phyloP scores from a whole-genome alignment of 2,329 filamentous ascomycete species.

The Geosmithia putterillii region DNA sequence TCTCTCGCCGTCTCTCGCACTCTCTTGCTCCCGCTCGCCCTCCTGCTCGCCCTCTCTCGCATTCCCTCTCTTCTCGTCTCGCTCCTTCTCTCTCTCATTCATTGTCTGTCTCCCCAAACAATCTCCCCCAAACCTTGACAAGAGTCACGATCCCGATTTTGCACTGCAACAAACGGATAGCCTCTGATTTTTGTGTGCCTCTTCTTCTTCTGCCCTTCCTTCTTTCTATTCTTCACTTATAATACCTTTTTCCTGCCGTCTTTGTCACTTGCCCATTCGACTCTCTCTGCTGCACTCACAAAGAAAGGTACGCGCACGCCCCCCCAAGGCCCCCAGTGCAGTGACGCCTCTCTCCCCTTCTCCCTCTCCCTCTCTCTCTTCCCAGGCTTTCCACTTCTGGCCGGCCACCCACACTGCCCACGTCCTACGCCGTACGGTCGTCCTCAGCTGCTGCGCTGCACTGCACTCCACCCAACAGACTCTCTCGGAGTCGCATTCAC shows the following conservation, averaged over 20 bases:
- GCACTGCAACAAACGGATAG: neutral
- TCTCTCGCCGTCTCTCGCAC: neutral
- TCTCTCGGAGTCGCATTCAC: neutral
- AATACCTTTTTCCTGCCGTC: neutral
- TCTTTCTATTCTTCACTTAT: neutral
- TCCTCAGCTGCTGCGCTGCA: neutral
- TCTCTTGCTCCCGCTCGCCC: neutral
- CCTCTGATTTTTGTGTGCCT: neutral
- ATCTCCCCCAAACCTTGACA: too few species aligned
- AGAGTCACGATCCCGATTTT: neutral
- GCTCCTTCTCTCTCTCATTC: too few species aligned
- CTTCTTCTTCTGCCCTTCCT: too few species aligned
- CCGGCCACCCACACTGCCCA: neutral
- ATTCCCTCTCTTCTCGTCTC: neutral
- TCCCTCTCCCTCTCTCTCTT: neutral
- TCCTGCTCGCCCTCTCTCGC: neutral
- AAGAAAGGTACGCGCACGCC: neutral
- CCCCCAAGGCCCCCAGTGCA: neutral
- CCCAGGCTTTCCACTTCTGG: neutral
- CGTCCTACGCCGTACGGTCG: neutral
- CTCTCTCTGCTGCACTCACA: too few species aligned
- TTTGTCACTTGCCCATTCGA: too few species aligned
- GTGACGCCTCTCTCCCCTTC: neutral
- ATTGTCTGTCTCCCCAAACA: too few species aligned
- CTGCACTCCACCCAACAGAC: neutral